Conservation (phyloP, 768 basidiomycete genomes). For the Hericium coralloides region DNA sequence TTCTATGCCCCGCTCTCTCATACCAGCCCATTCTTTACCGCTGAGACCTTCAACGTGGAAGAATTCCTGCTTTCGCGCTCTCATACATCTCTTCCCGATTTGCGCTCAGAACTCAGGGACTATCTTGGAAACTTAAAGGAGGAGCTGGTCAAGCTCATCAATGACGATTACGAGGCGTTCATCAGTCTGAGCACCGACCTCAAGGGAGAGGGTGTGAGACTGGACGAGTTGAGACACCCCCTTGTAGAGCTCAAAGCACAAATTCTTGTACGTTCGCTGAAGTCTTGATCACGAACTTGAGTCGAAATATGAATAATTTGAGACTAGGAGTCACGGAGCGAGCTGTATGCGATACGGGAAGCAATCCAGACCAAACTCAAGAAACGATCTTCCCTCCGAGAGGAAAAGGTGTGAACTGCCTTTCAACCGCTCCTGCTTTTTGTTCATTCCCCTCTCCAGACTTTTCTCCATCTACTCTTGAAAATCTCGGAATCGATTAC, state of each 20-base stretch:
- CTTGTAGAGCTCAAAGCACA: slow-evolving; percentile 52
- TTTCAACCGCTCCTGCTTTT: neutral
- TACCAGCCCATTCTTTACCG: slow-evolving; percentile 61
- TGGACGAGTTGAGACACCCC: slow-evolving; percentile 62
- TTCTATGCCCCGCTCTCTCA: slow-evolving; percentile 70
- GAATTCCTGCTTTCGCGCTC: slow-evolving; percentile 81
- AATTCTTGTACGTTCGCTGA: slow-evolving; percentile 48
- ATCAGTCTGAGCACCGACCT: slow-evolving; percentile 93
- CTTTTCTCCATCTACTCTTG: slow-evolving; percentile 76
- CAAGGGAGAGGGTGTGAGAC: slow-evolving; percentile 69
- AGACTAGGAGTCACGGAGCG: slow-evolving; percentile 48
- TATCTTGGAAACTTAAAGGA: slow-evolving; percentile 82
- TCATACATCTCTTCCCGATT: slow-evolving; percentile 78
- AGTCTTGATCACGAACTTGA: neutral
- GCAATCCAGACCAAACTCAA: slow-evolving; percentile 73
- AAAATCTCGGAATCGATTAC: slow-evolving; percentile 89
- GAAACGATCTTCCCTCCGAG: slow-evolving; percentile 66
- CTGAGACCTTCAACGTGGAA: slow-evolving; percentile 70
- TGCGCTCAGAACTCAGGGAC: slow-evolving; percentile 79
- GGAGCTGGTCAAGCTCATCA: slow-evolving; percentile 91
- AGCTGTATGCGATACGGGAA: slow-evolving; percentile 58
- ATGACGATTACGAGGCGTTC: slow-evolving; percentile 97
- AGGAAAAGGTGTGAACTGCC: slow-evolving; percentile 61
- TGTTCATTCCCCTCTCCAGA: slow-evolving; percentile 31
- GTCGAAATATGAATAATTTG: neutral